Evolutionary conservation across 176 grass and related monocot species (phyloP).

Genomic region (Canna indica): DNA sequence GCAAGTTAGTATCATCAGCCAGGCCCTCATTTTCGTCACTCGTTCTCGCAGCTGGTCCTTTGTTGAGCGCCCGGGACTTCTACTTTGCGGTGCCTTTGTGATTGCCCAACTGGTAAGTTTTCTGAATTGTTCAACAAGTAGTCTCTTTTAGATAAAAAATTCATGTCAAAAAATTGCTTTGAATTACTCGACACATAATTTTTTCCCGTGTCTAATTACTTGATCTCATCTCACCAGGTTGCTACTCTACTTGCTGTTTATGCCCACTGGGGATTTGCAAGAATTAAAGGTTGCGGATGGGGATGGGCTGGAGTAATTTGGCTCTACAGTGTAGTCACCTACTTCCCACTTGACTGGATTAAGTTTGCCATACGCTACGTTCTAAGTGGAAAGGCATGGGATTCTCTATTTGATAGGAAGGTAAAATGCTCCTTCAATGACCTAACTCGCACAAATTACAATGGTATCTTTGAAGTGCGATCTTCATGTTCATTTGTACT

Average conservation of each 20-base stretch:
- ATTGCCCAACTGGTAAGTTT: slow-evolving; percentile 74
- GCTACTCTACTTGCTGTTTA: slow-evolving; percentile 77
- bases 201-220: too few relatives aligned
- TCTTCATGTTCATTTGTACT: neutral
- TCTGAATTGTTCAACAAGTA: neutral
- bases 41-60: slow-evolving; percentile 88
- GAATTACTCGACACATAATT: too few relatives aligned
- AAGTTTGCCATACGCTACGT: slow-evolving; percentile 93
- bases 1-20: slow-evolving; percentile 98
- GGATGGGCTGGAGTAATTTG: slow-evolving; percentile 96
- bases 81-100: slow-evolving; percentile 65
- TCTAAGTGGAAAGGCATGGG: slow-evolving; percentile 88
- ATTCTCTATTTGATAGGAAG: slow-evolving; percentile 87
- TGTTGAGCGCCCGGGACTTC: slow-evolving; percentile 65
- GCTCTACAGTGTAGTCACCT: slow-evolving; percentile 91
- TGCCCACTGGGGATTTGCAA: slow-evolving; percentile 86
- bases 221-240: slow-evolving; percentile 29
- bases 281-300: slow-evolving; percentile 84
- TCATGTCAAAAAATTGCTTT: neutral
- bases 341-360: slow-evolving; percentile 65
- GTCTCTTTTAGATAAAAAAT: too few relatives aligned
- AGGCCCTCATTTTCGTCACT: slow-evolving; percentile 91
- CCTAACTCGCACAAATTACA: too few relatives aligned
- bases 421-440: slow-evolving; percentile 10
- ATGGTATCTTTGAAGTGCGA: too few relatives aligned